Conservation (phyloP, 2,329 filamentous ascomycete species). For the Diaporthe velutina region DNA sequence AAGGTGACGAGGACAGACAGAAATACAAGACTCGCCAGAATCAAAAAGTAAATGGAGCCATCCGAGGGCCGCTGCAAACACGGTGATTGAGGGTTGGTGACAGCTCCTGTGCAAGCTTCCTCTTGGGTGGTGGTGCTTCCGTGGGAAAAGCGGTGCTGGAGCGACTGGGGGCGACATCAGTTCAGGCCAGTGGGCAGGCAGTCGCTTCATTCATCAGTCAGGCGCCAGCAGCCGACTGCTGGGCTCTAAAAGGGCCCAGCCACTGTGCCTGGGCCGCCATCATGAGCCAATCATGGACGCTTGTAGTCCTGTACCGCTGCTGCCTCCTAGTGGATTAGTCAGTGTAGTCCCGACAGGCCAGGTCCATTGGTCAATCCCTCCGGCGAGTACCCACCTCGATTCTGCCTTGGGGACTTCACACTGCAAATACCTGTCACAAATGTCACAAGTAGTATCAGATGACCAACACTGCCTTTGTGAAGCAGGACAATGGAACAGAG, state of each 20-base stretch:
- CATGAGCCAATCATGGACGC: background rate
- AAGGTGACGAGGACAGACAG: constrained; percentile 13
- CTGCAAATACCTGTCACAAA: background rate
- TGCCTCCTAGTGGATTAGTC: constrained; percentile 27
- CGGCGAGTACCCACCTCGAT: background rate
- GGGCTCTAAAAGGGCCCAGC: constrained; percentile 14
- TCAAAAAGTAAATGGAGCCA: constrained; percentile 33
- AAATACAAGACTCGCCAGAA: constrained; percentile 35
- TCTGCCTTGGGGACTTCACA: constrained; percentile 9
- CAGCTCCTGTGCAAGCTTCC: constrained; percentile 25
- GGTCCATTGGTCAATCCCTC: constrained; percentile 4
- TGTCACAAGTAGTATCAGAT: constrained; percentile 8
- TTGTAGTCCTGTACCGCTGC: background rate
- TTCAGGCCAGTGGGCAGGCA: constrained; percentile 26
- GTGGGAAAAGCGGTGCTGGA: constrained; percentile 26
- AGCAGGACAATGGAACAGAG: background rate
- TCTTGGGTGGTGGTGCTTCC: background rate
- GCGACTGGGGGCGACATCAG: constrained; percentile 10
- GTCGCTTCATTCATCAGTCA: background rate
- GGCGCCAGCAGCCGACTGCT: background rate
- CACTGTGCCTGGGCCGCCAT: background rate
- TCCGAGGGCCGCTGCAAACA: constrained; percentile 23
- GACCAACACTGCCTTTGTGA: constrained; percentile 8
- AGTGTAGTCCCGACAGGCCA: background rate
- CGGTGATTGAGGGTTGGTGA: constrained; percentile 31